Evolutionary conservation across 2,329 filamentous ascomycete genomes (phyloP), one percentile per base, ranked within the genome.

Genomic region (Westerdykella ornata): DNA sequence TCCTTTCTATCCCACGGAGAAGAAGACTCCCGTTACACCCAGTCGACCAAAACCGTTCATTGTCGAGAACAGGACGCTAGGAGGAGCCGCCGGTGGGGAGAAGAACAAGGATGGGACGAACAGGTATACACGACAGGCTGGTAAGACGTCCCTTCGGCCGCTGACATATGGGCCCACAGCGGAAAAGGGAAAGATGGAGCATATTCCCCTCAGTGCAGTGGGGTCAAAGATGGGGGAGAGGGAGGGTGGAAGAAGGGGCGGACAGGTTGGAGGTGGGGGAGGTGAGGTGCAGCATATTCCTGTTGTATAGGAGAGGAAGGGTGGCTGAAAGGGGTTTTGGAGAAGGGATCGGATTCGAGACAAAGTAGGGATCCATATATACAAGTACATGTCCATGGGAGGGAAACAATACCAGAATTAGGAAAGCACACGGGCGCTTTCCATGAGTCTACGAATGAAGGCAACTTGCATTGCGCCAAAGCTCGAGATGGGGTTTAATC

Each of bases 51-150:
- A 60, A 39, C 53, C 57, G 1, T 62, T 62, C 22, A 20, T 45
- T 3, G 39, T 32, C 4, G 43, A 48, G 33, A 45, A 46, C 5
- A 48, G 46, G 37, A 41, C 53, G 20, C 22, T 26, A 3, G 22
- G 22, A 26, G 22, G 42, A 57, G 31, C 63, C 63, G 43, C 57
- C 60, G 0, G 62, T 58, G 1, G 62, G 59, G 15, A 59, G 22
- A 26, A 26, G 22, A 26, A n/a, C n/a, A n/a, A n/a, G n/a, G n/a
- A n/a, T n/a, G n/a, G n/a, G n/a, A n/a, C n/a, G n/a, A n/a, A 54
- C 28, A 62, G 58, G 22, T 32, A 57, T 36, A 56, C 58, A 1
- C 58, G 60, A 1, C 53, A 56, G 36, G 56, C 42, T 2, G 51
- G 42, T 15, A 53, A 45, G 44, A 53, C 52, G 18, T 57, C 59